Evolutionary conservation across 2,329 filamentous ascomycete genomes (phyloP), one percentile per base, ranked within the genome.

Genomic region (Colletotrichum karsti): DNA sequence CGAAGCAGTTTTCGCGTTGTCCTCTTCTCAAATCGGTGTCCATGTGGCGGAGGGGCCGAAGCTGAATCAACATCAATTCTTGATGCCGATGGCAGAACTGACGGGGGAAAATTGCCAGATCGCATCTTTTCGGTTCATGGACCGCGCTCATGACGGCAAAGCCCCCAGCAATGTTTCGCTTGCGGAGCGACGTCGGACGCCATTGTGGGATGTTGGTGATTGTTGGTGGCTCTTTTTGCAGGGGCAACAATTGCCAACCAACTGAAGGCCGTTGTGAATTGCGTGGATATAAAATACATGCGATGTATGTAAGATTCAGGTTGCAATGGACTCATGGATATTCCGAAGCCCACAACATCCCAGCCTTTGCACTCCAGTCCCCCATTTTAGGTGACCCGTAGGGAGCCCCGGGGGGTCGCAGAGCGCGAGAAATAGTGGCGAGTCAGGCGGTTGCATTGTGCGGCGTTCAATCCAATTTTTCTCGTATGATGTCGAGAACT

Each of bases 401-500:
- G n/a, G 9, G 9, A 51, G 28, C 46, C 18, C 24, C 22, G 26
- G 58, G 10, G 42, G 26, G 28, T 22, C n/a, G 28, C 6, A 12
- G 24, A 5, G 30, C 24, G 15, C 12, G 6, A 37, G n/a, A 20
- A 13, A 15, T 12, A 41, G 48, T 35, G 41, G 35, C 62, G 58
- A 63, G 51, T 63, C 57, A 62, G 48, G 50, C 18, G 20, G 42
- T 37, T 56, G 41, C 33, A 55, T 62, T 26, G 5, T 33, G 22
- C 57, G 7, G 22, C 57, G 7, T 26, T 20, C 12, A 39, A 18
- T 58, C 33, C 50, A 35, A 15, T 56, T 56, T 58, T 63, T 56
- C 24, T 62, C 41, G 57, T 67, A 51, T 35, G 57, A 51, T 63
- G 50, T 37, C 53, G 50, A 26, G n/a, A 22, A 13, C 4, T 56